Percentiles rank a stretch among this genome's conserved stretches.
These are phyloP conservation scores for Trichomonascaceae sp. DNA, from an alignment of 1,139 yeast genomes.

Conservation along the genomic window DNA sequence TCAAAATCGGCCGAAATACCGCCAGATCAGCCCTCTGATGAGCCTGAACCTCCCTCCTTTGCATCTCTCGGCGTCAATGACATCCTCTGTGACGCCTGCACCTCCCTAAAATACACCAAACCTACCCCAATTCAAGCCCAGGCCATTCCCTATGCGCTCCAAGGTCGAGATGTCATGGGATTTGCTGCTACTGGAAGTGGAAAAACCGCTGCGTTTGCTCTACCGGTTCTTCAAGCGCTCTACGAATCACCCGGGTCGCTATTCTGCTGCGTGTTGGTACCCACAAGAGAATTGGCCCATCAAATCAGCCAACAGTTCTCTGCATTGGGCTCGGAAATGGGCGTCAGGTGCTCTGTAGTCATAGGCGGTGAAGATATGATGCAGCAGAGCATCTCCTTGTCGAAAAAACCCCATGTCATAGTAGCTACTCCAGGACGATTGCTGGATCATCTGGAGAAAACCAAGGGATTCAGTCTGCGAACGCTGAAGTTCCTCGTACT, in stretches of 20 bases:
- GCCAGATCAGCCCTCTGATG: conserved; percentile 2
- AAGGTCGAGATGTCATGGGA: conserved; percentile 95
- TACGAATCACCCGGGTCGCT: conserved; percentile 87
- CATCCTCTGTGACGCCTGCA: conserved; percentile 65
- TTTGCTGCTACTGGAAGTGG: conserved; percentile 99
- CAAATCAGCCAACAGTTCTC: conserved; percentile 95
- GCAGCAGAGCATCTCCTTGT: conserved; percentile 92
- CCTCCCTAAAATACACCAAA: conserved; percentile 68
- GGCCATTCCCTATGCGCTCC: conserved; percentile 85
- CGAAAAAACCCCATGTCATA: conserved; percentile 88
- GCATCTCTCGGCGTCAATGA: conserved; percentile 63
- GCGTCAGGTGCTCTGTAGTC: conserved; percentile 75
- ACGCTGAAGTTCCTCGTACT: conserved; percentile 88
- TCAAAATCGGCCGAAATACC: no score
- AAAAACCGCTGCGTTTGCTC: conserved; percentile 92
- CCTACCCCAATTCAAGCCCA: conserved; percentile 95
- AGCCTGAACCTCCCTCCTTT: conserved; percentile 21
- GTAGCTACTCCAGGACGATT: conserved; percentile 97
- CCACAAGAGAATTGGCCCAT: conserved; percentile 94
- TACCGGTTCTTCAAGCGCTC: conserved; percentile 84
- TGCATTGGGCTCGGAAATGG: conserved; percentile 87
- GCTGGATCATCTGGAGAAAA: conserved; percentile 92
- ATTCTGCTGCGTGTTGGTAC: conserved; percentile 86
- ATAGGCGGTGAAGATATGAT: conserved; percentile 99
- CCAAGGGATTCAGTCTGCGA: conserved; percentile 88